Conservation (phyloP, 805 yeast genomes). For the Millerozyma miso region DNA sequence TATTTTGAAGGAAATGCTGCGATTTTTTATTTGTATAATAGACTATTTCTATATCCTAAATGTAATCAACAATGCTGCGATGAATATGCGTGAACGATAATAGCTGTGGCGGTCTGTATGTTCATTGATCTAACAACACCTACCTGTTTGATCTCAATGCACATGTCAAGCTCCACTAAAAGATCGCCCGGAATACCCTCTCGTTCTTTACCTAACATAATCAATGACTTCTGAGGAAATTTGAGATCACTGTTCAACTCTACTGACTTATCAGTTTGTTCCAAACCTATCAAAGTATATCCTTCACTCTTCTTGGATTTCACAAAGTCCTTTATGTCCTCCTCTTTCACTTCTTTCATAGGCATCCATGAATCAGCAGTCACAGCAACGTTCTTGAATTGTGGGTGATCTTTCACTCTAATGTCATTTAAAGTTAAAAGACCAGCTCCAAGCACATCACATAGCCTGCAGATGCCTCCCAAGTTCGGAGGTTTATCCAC, state of each 20-base stretch:
- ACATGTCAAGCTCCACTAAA: slow-evolving; percentile 74
- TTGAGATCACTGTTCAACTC: slow-evolving; percentile 56
- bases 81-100: slow-evolving; percentile 87
- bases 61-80: slow-evolving; percentile 50
- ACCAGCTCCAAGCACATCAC: slow-evolving; percentile 91
- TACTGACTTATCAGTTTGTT: slow-evolving; percentile 88
- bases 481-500: slow-evolving; percentile 91
- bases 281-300: slow-evolving; percentile 82
- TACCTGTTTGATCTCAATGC: slow-evolving; percentile 86
- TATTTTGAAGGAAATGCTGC: slow-evolving; percentile 15
- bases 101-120: slow-evolving; percentile 95
- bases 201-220: slow-evolving; percentile 79
- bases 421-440: slow-evolving; percentile 72
- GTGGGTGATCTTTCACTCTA: slow-evolving; percentile 55
- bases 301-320: slow-evolving; percentile 63
- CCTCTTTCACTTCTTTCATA: slow-evolving; percentile 66
- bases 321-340: slow-evolving; percentile 53
- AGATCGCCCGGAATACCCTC: slow-evolving; percentile 90
- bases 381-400: slow-evolving; percentile 84
- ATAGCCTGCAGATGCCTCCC: slow-evolving; percentile 90
- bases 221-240: slow-evolving; percentile 77
- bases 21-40: slow-evolving; percentile 2
- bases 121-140: slow-evolving; percentile 95
- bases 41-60: slow-evolving; percentile 3
- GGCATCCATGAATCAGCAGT: slow-evolving; percentile 98